phyloP scores from a whole-genome alignment of 2,329 filamentous ascomycete genomes.

The Mycosphaerelloides madeirae region DNA sequence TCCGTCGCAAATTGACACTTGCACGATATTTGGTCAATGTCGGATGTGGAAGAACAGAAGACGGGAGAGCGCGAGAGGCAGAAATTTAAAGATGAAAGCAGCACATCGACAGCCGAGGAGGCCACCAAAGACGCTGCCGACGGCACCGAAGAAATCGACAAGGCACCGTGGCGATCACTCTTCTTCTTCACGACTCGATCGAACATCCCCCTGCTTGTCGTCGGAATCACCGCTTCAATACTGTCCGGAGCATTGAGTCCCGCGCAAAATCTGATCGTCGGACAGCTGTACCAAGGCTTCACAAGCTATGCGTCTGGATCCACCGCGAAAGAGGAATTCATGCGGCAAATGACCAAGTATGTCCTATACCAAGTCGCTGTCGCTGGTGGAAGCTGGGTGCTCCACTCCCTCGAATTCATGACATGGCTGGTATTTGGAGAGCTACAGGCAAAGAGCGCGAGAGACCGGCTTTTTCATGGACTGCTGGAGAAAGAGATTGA shows the following conservation, averaged over 20 bases:
- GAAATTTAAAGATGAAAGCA: no score
- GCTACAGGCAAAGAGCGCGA: constrained; percentile 64
- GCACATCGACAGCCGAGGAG: background rate
- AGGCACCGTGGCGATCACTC: constrained; percentile 50
- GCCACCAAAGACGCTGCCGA: constrained; percentile 5
- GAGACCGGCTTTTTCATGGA: constrained; percentile 60
- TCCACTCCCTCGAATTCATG: constrained; percentile 62
- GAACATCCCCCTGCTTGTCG: constrained; percentile 53
- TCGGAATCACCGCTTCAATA: constrained; percentile 54
- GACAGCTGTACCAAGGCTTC: constrained; percentile 69
- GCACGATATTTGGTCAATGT: background rate
- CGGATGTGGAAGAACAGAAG: no score
- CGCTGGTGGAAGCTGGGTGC: constrained; percentile 61
- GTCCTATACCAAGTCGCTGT: constrained; percentile 60
- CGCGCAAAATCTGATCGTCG: constrained; percentile 64
- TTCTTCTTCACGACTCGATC: constrained; percentile 67
- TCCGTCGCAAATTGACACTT: background rate
- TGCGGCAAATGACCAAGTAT: constrained; percentile 54
- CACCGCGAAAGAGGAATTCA: constrained; percentile 48
- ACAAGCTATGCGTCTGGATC: constrained; percentile 58
- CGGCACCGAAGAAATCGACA: constrained; percentile 9
- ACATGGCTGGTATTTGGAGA: constrained; percentile 78
- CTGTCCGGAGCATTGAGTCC: constrained; percentile 61
- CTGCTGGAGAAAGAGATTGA: constrained; percentile 68
- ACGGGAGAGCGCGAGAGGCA: no score